These are phyloP conservation scores for Lactarius vividus DNA, from an alignment of 768 basidiomycete species.

Conservation along the genomic window DNA sequence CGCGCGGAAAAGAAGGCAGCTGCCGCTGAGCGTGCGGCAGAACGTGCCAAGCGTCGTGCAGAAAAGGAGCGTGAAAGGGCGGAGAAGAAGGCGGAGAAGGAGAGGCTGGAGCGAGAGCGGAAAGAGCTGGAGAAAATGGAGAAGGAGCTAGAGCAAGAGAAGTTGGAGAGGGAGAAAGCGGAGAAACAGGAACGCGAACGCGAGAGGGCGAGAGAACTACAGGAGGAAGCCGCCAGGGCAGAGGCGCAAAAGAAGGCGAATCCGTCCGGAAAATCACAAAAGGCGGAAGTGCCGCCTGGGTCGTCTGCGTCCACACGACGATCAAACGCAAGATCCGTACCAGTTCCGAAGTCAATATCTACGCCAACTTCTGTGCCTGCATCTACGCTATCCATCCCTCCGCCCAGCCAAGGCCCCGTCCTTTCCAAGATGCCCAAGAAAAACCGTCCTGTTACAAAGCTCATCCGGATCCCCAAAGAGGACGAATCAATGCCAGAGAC, in stretches of 20 bases:
- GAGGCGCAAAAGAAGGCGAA: conserved; percentile 18
- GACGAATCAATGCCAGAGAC: conserved; percentile 46
- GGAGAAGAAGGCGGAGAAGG: conserved; percentile 56
- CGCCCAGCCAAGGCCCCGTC: conserved; percentile 63
- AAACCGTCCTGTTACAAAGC: conserved; percentile 61
- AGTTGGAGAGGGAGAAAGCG: conserved; percentile 32
- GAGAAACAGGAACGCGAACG: conserved; percentile 30
- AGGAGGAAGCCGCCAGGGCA: conserved; percentile 31
- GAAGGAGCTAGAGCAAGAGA: conserved; percentile 39
- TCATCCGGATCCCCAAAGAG: conserved; percentile 59
- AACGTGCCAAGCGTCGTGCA: conserved; percentile 60
- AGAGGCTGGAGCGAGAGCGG: conserved; percentile 39
- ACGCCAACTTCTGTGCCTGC: conserved; percentile 29
- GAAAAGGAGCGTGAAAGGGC: conserved; percentile 55
- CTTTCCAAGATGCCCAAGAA: conserved; percentile 85
- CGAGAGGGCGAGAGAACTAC: conserved; percentile 32
- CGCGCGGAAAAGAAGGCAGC: conserved; percentile 52
- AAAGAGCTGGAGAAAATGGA: conserved; percentile 43
- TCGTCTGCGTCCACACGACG: conserved; percentile 25
- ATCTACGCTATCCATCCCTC: conserved; percentile 33
- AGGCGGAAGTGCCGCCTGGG: conserved; percentile 12
- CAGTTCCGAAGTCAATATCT: conserved; percentile 23
- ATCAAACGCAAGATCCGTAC: conserved; percentile 31
- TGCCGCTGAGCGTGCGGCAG: conserved; percentile 59
- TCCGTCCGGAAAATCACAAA: conserved; percentile 16